Evolutionary conservation across 139 green algal genomes (phyloP).

Genomic region (Tetradesmus lagerheimii): DNA sequence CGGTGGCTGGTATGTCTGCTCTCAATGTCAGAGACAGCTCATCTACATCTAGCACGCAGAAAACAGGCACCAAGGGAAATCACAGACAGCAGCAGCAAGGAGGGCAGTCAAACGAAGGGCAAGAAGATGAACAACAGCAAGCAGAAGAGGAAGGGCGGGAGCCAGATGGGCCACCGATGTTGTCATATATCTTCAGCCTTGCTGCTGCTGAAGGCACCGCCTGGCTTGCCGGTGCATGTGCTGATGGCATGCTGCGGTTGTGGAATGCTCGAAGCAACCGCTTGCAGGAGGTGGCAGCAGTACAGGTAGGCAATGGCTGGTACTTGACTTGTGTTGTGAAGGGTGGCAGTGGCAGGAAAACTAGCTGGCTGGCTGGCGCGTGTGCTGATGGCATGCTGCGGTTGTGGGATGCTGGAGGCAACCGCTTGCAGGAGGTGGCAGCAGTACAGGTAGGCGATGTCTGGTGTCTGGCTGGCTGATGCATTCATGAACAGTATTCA

Average conservation of each 20-base stretch:
- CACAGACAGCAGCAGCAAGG: neutral
- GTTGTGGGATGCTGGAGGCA: conserved; percentile 55
- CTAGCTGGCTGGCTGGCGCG: conserved; percentile 44
- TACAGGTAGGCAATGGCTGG: neutral
- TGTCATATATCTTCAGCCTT: conserved; percentile 42
- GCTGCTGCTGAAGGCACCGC: neutral
- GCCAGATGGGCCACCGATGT: neutral
- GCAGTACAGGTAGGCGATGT: conserved; percentile 10
- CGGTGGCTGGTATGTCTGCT: neutral
- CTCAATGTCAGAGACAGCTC: conserved; percentile 40
- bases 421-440: neutral
- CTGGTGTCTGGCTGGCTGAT: too few species aligned
- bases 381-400: conserved; percentile 61
- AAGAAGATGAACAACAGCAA: neutral
- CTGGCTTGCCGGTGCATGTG: conserved; percentile 54
- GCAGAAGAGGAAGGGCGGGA: neutral
- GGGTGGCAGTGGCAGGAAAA: too few species aligned
- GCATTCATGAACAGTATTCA: too few species aligned
- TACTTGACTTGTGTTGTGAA: neutral
- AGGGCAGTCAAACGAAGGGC: neutral
- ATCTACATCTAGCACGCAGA: neutral
- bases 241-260: conserved; percentile 61
- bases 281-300: neutral
- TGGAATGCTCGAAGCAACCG: conserved; percentile 47
- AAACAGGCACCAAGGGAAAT: neutral